phyloP scores from a whole-genome alignment of 202 grass and related monocot species.

The Panicum virgatum region DNA sequence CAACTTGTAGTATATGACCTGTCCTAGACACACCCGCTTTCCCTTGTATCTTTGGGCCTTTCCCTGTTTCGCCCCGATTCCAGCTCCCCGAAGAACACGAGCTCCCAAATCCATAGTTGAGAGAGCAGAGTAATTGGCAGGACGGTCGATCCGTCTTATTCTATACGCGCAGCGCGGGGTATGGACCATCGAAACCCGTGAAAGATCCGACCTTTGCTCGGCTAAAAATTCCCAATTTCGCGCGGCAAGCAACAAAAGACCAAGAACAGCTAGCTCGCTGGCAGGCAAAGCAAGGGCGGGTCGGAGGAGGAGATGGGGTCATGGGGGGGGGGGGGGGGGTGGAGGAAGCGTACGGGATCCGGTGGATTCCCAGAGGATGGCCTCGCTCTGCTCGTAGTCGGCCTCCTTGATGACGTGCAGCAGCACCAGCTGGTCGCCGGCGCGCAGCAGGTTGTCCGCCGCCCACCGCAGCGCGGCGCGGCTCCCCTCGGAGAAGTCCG shows the following conservation, averaged over 20 bases:
- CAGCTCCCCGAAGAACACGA: neutral
- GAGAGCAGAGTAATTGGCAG: neutral
- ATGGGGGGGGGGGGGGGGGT: neutral
- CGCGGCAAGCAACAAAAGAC: neutral
- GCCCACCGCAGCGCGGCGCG: slow-evolving; percentile 77
- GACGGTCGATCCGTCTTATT: neutral
- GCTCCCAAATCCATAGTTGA: neutral
- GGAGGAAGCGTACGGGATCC: slow-evolving; percentile 54
- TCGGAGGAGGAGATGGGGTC: neutral
- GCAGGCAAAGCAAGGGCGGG: neutral
- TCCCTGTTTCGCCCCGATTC: neutral
- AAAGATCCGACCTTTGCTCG: neutral
- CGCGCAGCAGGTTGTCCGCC: slow-evolving; percentile 66
- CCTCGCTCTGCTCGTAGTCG: slow-evolving; percentile 79
- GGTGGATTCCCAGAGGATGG: slow-evolving; percentile 83
- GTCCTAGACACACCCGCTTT: neutral
- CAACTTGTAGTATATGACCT: neutral
- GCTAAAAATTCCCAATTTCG: neutral
- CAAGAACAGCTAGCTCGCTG: neutral
- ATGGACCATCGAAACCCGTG: neutral
- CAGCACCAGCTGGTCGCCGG: slow-evolving; percentile 78
- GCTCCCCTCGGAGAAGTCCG: slow-evolving; percentile 88
- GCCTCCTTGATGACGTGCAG: slow-evolving; percentile 76
- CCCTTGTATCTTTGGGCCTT: neutral
- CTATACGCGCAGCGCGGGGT: neutral